Evolutionary conservation across 2,329 filamentous ascomycete genomes (phyloP).

Genomic region (Orbilia quercus): DNA sequence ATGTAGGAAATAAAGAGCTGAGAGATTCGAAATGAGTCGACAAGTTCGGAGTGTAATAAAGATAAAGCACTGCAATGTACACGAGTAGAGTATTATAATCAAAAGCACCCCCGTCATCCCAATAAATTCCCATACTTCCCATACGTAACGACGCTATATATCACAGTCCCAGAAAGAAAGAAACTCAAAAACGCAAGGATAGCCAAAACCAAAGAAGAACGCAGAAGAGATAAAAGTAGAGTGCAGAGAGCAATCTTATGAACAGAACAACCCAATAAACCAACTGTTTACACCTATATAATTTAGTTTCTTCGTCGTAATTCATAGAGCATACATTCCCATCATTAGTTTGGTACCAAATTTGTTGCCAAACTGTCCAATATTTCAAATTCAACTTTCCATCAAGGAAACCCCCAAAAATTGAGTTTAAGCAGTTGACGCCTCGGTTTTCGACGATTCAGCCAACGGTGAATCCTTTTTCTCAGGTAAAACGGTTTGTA

Average conservation of each 20-base stretch:
- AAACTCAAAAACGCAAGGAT: not conserved
- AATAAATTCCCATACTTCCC: not conserved
- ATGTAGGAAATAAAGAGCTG: too few species aligned
- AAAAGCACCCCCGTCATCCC: too few species aligned
- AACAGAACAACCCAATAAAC: slow-evolving; percentile 3
- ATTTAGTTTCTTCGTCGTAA: not conserved
- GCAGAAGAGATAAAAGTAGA: too few species aligned
- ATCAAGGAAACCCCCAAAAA: not conserved
- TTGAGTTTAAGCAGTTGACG: not conserved
- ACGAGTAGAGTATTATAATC: too few species aligned
- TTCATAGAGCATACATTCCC: not conserved
- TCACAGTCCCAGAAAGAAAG: not conserved
- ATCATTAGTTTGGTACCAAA: too few species aligned
- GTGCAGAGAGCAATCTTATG: slow-evolving; percentile 4
- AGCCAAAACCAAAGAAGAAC: slow-evolving; percentile 2
- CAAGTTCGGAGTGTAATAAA: too few species aligned
- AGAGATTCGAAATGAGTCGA: too few species aligned
- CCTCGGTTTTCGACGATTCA: not conserved
- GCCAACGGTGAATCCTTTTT: slow-evolving; percentile 10
- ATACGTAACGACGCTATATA: not conserved
- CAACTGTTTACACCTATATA: not conserved
- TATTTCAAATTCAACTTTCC: not conserved
- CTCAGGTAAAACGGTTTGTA: slow-evolving; percentile 10
- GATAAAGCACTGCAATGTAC: too few species aligned
- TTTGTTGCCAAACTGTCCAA: too few species aligned